Base-by-base conservation (phyloP, 768 basidiomycete species). In the Butyriboletus loyo region DNA sequence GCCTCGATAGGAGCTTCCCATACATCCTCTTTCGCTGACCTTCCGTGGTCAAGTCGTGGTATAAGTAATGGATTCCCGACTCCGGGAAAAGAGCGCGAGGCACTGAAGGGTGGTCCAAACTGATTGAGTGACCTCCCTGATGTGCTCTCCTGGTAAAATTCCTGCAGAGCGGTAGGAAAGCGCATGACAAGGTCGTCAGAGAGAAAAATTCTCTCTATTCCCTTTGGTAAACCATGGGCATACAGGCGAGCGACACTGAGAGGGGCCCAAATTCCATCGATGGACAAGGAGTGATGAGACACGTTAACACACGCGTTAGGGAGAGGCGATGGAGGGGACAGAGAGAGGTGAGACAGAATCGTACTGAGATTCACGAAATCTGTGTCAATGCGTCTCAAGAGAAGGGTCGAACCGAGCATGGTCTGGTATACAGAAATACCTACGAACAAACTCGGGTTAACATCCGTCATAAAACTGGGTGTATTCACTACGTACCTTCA, bases 371-470 rank as follows among this genome's bases (percentile, higher is more conserved):
- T 86, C 60, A 89, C 86, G 58, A 86, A 89, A 62, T 87, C 86
- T 31, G 86, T 86, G 70, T 89, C 87, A 49, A 89, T 82, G 57
- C 88, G 83, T 59, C 88, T 82, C 56, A 89, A 69, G 42, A 89
- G 73, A 30, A 77, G 71, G 46, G 74, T 73, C 8, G 76, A 67
- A 36, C 80, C 82, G 10, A 89, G 75, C 46, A 71, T 74, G 68
- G 83, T 86, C 64, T 86, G 85, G 68, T 88, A 89, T 45, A 89
- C 86, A 35, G 85, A 80, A 50, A 89, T 84, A 58, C 83, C 87
- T 89, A 61, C 7, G 17, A 53, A 45, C 9, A 39, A n/a, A 50
- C 22, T 30, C 14, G 28, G 30, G 27, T 65, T 47, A 66, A 48
- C 39, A 41, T 31, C 46, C 22, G 32, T 42, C 21, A 17, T 22